Conservation (phyloP, 2,329 filamentous ascomycete genomes). For the Penicillium hordei region DNA sequence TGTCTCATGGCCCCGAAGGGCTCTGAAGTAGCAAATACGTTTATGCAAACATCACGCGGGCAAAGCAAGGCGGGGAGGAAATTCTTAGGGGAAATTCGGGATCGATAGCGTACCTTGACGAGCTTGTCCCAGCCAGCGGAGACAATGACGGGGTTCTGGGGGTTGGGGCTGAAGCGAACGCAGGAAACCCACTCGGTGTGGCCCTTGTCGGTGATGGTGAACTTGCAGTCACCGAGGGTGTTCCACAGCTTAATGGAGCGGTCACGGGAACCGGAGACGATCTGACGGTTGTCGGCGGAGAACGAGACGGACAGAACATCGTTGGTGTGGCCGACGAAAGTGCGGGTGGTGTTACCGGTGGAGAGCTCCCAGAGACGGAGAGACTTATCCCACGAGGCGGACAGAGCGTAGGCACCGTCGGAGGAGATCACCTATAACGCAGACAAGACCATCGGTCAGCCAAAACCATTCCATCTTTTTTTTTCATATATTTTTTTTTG, state of each 20-base stretch:
- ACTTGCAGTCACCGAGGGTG: conserved; percentile 99
- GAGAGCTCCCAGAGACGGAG: conserved; percentile 99
- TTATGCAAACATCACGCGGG: conserved; percentile 87
- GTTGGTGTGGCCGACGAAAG: conserved; percentile 99
- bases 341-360: conserved; percentile 93
- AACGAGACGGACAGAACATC: conserved; percentile 99
- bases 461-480: conserved; percentile 22
- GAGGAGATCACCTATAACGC: conserved; percentile 86
- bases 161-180: conserved; percentile 99
- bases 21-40: conserved; percentile 99
- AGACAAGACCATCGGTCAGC: conserved; percentile 31
- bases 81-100: conserved; percentile 11
- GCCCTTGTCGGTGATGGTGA: conserved; percentile 99
- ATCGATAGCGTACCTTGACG: conserved; percentile 80
- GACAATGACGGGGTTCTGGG: conserved; percentile 99
- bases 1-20: conserved; percentile 91
- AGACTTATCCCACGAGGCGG: conserved; percentile 99
- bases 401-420: conserved; percentile 98
- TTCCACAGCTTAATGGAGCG: conserved; percentile 99
- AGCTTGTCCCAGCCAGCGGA: conserved; percentile 99
- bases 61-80: conserved; percentile 18
- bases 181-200: conserved; percentile 99
- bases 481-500: conserved; percentile 5
- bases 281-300: conserved; percentile 99
- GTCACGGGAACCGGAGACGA: conserved; percentile 97